Conservation (phyloP, 108 stramenopile species). For the Cyclotella baltica region DNA sequence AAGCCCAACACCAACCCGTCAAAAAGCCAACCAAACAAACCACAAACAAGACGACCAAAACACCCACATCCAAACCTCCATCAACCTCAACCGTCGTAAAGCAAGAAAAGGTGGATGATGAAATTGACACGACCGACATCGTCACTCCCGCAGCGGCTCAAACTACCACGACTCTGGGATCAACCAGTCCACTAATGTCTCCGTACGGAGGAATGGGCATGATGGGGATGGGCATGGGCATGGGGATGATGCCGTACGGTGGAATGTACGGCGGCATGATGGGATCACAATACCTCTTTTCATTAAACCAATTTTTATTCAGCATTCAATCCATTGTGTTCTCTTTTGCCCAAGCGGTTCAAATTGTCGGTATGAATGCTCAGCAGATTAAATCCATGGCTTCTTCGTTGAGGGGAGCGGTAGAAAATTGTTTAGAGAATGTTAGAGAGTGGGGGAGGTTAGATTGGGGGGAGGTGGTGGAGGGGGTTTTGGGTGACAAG, state of each 20-base stretch:
- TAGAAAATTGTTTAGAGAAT: conserved; percentile 74
- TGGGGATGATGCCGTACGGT: no score
- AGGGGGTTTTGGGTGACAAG: conserved; percentile 56
- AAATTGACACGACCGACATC: conserved; percentile 5
- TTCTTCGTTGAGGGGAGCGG: conserved; percentile 68
- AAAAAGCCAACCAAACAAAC: not conserved
- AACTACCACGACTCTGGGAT: not conserved
- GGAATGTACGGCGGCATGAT: conserved; percentile 62
- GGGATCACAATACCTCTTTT: conserved; percentile 49
- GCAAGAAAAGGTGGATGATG: conserved; percentile 11
- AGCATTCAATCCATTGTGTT: conserved; percentile 82
- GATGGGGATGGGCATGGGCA: conserved; percentile 36
- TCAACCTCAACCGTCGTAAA: not conserved
- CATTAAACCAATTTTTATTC: conserved; percentile 76
- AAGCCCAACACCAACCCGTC: conserved; percentile 8
- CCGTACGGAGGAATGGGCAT: conserved; percentile 42
- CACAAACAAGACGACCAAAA: not conserved
- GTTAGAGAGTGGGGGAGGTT: conserved; percentile 65
- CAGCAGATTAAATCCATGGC: conserved; percentile 77
- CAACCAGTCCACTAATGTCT: no score
- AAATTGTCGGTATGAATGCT: conserved; percentile 87
- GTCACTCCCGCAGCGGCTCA: not conserved
- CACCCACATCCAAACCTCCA: not conserved
- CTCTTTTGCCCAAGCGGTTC: conserved; percentile 82
- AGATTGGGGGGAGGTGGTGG: conserved; percentile 47